phyloP scores from a whole-genome alignment of 768 basidiomycete genomes.

The Mycena chlorophos region DNA sequence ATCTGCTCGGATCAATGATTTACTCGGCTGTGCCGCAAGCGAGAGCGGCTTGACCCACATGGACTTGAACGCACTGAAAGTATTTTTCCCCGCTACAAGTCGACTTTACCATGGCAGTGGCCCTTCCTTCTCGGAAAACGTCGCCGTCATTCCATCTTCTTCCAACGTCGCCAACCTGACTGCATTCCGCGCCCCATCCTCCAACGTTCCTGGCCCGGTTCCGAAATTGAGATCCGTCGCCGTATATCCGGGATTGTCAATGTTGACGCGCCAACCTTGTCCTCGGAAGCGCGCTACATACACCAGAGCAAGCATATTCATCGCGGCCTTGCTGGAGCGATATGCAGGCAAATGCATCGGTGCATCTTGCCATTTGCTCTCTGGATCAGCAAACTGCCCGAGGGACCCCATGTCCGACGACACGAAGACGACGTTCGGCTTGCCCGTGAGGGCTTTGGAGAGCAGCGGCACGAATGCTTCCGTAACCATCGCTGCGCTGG shows the following conservation, averaged over 20 bases:
- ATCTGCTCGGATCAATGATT: no score
- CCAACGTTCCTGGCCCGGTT: slow-evolving; percentile 2
- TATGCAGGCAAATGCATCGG: background rate
- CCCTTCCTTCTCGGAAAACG: slow-evolving; percentile 6
- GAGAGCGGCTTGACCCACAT: no score
- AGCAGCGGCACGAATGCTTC: slow-evolving; percentile 12
- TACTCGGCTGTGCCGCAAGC: no score
- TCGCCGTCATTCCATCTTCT: slow-evolving; percentile 8
- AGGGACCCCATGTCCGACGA: slow-evolving; percentile 7
- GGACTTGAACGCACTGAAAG: no score
- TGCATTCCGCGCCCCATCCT: slow-evolving; percentile 3
- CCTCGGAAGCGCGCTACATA: slow-evolving; percentile 7
- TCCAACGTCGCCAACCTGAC: slow-evolving; percentile 7
- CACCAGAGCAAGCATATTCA: slow-evolving; percentile 13
- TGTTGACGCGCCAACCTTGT: slow-evolving; percentile 11
- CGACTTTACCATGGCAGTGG: slow-evolving; percentile 9
- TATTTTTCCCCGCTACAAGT: no score
- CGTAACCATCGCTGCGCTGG: slow-evolving; percentile 3
- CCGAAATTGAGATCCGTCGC: slow-evolving; percentile 8
- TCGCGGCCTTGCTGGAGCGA: slow-evolving; percentile 12
- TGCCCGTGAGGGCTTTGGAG: background rate
- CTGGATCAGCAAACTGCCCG: slow-evolving; percentile 3
- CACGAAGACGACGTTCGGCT: slow-evolving; percentile 12
- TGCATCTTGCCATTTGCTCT: background rate
- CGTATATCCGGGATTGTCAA: slow-evolving; percentile 12